phyloP scores from a whole-genome alignment of 2,329 filamentous ascomycete genomes.

The Fusarium graminum region DNA sequence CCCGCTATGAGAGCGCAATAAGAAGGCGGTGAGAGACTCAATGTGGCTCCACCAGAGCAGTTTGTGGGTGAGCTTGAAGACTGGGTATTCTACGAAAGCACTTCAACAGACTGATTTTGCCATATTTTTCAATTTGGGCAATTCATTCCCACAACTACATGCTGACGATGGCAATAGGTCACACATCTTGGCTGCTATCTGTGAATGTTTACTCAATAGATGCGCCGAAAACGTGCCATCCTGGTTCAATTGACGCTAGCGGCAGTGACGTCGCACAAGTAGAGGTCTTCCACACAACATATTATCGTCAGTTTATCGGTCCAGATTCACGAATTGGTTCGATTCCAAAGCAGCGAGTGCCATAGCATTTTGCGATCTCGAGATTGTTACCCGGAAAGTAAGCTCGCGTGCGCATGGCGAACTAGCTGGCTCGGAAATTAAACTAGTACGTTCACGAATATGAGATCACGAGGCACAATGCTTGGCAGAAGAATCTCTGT shows the following conservation, averaged over 20 bases:
- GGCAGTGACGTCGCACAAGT: slow-evolving; percentile 33
- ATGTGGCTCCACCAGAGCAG: not conserved
- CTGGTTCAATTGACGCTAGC: slow-evolving; percentile 13
- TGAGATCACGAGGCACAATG: slow-evolving; percentile 9
- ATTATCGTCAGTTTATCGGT: not conserved
- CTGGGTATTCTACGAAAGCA: not conserved
- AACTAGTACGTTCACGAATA: slow-evolving; percentile 17
- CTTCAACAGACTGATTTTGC: not conserved
- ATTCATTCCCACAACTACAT: no score
- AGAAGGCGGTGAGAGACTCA: not conserved
- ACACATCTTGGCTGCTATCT: not conserved
- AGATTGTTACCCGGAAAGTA: not conserved
- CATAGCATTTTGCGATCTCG: not conserved
- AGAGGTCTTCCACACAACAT: slow-evolving; percentile 27
- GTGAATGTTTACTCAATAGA: not conserved
- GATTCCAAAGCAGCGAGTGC: not conserved
- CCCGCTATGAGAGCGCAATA: not conserved
- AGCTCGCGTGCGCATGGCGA: not conserved
- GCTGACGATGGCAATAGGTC: no score
- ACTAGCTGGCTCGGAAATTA: slow-evolving; percentile 6
- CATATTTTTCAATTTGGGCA: no score
- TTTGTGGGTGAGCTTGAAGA: not conserved
- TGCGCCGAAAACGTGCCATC: slow-evolving; percentile 45
- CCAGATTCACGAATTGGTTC: not conserved
- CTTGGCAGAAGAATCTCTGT: slow-evolving; percentile 41